Evolutionary conservation across 768 basidiomycete species (phyloP).

Genomic region (Rhizopogon vinicolor): DNA sequence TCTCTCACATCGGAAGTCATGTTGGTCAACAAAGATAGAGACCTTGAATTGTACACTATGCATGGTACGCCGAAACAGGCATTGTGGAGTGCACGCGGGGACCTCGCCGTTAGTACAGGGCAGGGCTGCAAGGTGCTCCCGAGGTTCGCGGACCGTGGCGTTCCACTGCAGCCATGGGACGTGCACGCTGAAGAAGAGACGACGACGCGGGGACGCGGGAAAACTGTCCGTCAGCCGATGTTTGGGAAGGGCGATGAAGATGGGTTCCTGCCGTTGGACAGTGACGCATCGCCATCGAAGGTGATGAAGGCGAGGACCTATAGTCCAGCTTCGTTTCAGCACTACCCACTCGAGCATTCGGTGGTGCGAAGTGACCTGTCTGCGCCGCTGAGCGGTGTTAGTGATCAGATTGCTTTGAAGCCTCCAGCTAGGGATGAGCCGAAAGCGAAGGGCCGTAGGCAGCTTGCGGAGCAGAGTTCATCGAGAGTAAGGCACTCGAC

Average conservation of each 20-base stretch:
- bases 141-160: no score
- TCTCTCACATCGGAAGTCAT: slow-evolving; percentile 59
- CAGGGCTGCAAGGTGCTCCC: slow-evolving; percentile 46
- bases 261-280: no score
- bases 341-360: no score
- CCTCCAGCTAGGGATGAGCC: slow-evolving; percentile 10
- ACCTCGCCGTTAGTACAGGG: slow-evolving; percentile 57
- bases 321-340: no score
- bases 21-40: slow-evolving; percentile 73
- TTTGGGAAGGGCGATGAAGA: no score
- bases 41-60: slow-evolving; percentile 65
- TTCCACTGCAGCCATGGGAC: no score
- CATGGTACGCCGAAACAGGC: slow-evolving; percentile 69
- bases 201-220: no score
- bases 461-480: slow-evolving; percentile 17
- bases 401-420: slow-evolving; percentile 11
- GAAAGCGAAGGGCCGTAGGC: slow-evolving; percentile 20
- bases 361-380: no score
- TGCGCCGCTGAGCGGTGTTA: slow-evolving; percentile 10
- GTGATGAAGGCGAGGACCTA: no score
- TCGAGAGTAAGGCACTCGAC: slow-evolving; percentile 13
- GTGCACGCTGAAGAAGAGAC: no score
- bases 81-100: slow-evolving; percentile 71
- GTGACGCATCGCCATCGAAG: no score
- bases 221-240: no score